A percentile compares a stretch with the other conserved stretches of the same genome.
Evolutionary conservation across 2,329 filamentous ascomycete species (phyloP).

Genomic region (Rhinocladiella similis): DNA sequence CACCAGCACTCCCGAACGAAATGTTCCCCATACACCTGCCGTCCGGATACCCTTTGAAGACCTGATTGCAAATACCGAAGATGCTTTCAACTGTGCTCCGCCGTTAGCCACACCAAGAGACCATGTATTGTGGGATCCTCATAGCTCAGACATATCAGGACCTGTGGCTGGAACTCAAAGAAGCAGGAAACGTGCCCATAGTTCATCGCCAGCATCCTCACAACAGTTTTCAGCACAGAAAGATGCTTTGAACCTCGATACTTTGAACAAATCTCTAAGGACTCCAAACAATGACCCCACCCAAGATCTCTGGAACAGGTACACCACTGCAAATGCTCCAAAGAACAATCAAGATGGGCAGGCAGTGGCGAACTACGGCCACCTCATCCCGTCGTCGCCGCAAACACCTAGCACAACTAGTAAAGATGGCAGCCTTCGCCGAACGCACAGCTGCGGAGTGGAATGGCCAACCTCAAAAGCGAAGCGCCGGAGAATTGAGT

Average conservation of each 20-base stretch:
- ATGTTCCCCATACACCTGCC: conserved; percentile 58
- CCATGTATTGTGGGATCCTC: conserved; percentile 57
- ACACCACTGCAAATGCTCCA: conserved; percentile 56
- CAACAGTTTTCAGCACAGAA: conserved; percentile 44
- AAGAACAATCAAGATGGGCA: conserved; percentile 47
- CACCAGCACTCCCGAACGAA: neutral
- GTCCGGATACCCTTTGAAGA: conserved; percentile 61
- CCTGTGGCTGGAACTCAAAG: conserved; percentile 48
- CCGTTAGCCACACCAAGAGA: conserved; percentile 59
- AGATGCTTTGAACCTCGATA: conserved; percentile 57
- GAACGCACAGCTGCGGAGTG: conserved; percentile 67
- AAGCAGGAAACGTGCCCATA: conserved; percentile 68
- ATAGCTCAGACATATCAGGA: conserved; percentile 44
- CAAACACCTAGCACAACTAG: conserved; percentile 57
- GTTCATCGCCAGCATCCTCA: conserved; percentile 73
- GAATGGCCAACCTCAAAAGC: conserved; percentile 63
- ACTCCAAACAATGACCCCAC: conserved; percentile 72
- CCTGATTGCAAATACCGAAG: conserved; percentile 61
- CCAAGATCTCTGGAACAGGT: conserved; percentile 75
- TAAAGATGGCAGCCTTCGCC: conserved; percentile 55
- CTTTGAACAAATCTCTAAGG: conserved; percentile 59
- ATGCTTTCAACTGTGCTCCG: conserved; percentile 50
- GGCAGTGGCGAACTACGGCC: conserved; percentile 59
- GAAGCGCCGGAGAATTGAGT: conserved; percentile 65
- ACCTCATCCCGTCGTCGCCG: conserved; percentile 70